Evolutionary conservation across 2,329 filamentous ascomycete species (phyloP).

Genomic region (Talaromyces sp.): DNA sequence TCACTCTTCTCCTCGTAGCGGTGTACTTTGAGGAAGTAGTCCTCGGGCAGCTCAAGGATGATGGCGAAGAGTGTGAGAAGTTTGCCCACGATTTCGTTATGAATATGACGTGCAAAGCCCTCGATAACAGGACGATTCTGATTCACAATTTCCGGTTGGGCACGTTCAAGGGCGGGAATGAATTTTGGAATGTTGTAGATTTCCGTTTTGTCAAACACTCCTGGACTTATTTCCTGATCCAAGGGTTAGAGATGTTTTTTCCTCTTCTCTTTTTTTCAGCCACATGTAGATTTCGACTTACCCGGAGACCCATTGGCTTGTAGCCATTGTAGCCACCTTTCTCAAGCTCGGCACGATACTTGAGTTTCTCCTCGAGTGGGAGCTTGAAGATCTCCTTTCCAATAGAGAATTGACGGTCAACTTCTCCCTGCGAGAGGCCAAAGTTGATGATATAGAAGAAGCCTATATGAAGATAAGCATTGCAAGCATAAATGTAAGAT

Average conservation of each 20-base stretch:
- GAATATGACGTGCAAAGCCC: constrained; percentile 47
- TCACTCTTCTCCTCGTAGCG: constrained; percentile 54
- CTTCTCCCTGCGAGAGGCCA: constrained; percentile 51
- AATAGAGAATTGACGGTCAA: constrained; percentile 55
- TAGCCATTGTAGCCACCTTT: constrained; percentile 53
- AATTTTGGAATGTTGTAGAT: constrained; percentile 62
- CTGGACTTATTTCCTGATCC: constrained; percentile 27
- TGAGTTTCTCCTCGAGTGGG: constrained; percentile 52
- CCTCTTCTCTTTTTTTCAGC: too few species aligned
- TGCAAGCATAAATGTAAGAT: constrained; percentile 9
- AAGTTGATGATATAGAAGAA: constrained; percentile 60
- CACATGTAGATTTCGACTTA: neutral
- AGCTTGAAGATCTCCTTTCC: constrained; percentile 53
- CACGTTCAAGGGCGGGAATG: constrained; percentile 38
- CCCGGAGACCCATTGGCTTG: constrained; percentile 34
- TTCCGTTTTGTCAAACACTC: constrained; percentile 49
- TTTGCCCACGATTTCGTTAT: constrained; percentile 52
- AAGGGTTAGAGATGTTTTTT: neutral
- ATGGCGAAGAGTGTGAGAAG: constrained; percentile 57
- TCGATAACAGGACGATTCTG: constrained; percentile 52
- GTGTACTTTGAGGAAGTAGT: constrained; percentile 53
- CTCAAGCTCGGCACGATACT: constrained; percentile 46
- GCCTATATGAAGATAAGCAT: constrained; percentile 23
- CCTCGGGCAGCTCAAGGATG: constrained; percentile 55
- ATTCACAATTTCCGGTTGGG: constrained; percentile 46